Evolutionary conservation across 768 basidiomycete species (phyloP).

Genomic region (Coprinellus micaceus): DNA sequence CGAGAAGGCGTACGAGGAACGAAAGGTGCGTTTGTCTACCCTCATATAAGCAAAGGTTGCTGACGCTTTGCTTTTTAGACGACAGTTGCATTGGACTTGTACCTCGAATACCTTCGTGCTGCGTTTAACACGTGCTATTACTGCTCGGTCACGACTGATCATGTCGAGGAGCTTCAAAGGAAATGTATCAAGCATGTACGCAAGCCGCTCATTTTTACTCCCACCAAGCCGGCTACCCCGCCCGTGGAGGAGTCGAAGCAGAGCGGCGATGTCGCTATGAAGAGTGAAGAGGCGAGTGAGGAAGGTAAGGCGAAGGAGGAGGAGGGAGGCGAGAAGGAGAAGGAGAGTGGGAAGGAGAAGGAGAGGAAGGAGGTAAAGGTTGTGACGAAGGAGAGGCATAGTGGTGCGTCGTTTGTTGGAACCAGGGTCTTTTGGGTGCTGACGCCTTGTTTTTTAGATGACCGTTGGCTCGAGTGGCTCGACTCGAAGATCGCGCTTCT

Average conservation of each 20-base stretch:
- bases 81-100: constrained; percentile 83
- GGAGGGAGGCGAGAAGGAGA: constrained; percentile 36
- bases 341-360: constrained; percentile 32
- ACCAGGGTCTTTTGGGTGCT: constrained; percentile 6
- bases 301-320: constrained; percentile 23
- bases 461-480: constrained; percentile 86
- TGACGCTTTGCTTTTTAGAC: constrained; percentile 44
- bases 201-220: constrained; percentile 68
- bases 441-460: constrained; percentile 48
- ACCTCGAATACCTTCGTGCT: constrained; percentile 87
- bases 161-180: constrained; percentile 91
- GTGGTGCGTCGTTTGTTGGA: constrained; percentile 47
- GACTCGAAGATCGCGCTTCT: constrained; percentile 83
- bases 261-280: constrained; percentile 44
- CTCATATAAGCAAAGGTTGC: constrained; percentile 12
- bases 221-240: constrained; percentile 55
- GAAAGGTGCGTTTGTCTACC: constrained; percentile 53
- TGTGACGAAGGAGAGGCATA: constrained; percentile 49
- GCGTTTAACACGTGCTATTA: constrained; percentile 97
- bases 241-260: constrained; percentile 59
- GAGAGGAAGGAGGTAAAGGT: constrained; percentile 31
- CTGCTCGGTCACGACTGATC: constrained; percentile 89
- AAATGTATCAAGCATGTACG: constrained; percentile 92
- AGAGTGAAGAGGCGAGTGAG: constrained; percentile 38
- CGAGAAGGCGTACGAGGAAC: constrained; percentile 61